These are phyloP conservation scores for Aureobasidium sp. DNA, from an alignment of 2,329 filamentous ascomycete species.

Conservation along the genomic window DNA sequence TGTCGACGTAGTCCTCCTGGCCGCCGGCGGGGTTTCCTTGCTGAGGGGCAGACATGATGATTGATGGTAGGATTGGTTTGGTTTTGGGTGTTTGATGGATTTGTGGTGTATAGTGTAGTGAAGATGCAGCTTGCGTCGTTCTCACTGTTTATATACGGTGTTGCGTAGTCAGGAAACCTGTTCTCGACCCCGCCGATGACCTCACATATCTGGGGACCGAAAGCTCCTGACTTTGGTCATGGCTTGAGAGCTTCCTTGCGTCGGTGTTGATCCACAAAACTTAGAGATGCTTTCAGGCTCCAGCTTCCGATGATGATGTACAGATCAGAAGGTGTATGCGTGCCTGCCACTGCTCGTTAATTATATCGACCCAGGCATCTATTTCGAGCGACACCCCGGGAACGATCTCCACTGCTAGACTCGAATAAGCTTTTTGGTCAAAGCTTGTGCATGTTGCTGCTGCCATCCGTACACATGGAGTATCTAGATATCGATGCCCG, in stretches of 20 bases:
- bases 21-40: slow-evolving; percentile 3
- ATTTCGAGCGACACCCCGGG: background rate
- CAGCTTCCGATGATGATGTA: background rate
- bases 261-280: background rate
- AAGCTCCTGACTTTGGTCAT: background rate
- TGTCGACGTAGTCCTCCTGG: slow-evolving; percentile 26
- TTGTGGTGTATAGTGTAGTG: background rate
- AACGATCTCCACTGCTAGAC: background rate
- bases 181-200: background rate
- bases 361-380: background rate
- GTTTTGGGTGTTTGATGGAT: slow-evolving; percentile 5
- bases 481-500: too few species aligned
- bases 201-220: background rate
- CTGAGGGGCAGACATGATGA: slow-evolving; percentile 15
- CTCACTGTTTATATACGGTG: background rate
- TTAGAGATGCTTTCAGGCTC: background rate
- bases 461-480: background rate
- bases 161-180: background rate
- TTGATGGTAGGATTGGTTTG: background rate
- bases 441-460: background rate
- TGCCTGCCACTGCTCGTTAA: background rate
- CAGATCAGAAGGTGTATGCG: background rate
- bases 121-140: background rate
- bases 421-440: background rate
- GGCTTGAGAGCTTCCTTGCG: background rate